phyloP scores from a whole-genome alignment of 192 early-diverging fungal species.

The Linnemannia zychae region DNA sequence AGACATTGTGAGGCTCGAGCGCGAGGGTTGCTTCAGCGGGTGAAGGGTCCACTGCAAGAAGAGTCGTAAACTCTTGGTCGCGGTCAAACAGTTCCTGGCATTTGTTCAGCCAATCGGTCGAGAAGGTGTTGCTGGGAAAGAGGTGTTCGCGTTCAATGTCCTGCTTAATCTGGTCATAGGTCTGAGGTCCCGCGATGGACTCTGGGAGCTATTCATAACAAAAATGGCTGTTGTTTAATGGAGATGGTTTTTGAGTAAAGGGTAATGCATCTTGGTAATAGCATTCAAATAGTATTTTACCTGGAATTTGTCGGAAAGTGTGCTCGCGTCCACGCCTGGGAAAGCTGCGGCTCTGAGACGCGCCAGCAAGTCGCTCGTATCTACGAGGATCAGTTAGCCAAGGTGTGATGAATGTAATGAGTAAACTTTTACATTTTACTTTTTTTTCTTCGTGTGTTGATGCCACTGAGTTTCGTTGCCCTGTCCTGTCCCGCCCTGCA shows the following conservation, averaged over 20 bases:
- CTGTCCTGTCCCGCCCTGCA: background rate
- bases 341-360: constrained; percentile 52
- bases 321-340: constrained; percentile 20
- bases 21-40: constrained; percentile 63
- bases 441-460: background rate
- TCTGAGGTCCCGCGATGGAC: constrained; percentile 43
- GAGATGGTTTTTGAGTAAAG: no score
- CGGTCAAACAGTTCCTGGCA: constrained; percentile 65
- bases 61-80: constrained; percentile 24
- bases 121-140: constrained; percentile 65
- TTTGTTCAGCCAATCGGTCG: constrained; percentile 65
- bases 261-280: background rate
- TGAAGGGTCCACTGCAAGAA: constrained; percentile 60
- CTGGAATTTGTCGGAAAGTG: constrained; percentile 32
- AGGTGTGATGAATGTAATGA: background rate
- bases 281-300: background rate
- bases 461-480: background rate
- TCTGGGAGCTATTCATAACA: constrained; percentile 25
- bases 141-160: constrained; percentile 70
- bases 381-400: background rate
- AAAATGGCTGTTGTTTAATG: background rate
- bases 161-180: constrained; percentile 57
- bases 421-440: background rate
- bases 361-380: constrained; percentile 48
- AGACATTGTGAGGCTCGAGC: constrained; percentile 66